Conservation (phyloP, 345 rosid species). For the Eutrema yunnanense region DNA sequence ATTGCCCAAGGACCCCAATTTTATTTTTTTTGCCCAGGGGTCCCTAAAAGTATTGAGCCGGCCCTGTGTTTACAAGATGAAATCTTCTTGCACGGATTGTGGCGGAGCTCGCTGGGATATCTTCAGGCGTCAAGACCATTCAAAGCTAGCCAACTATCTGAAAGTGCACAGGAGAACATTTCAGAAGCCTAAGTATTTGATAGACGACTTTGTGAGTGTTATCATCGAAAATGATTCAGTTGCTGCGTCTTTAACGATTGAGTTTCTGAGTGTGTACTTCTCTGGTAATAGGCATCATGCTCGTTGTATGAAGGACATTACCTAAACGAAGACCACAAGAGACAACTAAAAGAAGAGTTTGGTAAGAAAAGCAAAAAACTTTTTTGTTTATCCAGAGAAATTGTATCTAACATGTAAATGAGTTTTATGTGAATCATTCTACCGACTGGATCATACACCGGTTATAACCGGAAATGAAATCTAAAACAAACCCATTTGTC, state of each 20-base stretch:
- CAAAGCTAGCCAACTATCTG: neutral
- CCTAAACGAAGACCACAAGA: slow-evolving; percentile 7
- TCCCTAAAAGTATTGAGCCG: too few species aligned
- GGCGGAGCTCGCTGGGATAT: slow-evolving; percentile 5
- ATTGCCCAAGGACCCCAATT: too few species aligned
- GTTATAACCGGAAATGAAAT: neutral
- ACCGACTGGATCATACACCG: neutral
- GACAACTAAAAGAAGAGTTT: neutral
- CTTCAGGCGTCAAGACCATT: neutral
- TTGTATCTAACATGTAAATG: neutral
- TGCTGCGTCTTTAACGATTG: neutral
- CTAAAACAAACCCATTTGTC: neutral
- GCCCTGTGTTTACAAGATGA: neutral
- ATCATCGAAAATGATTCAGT: neutral
- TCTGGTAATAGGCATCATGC: neutral
- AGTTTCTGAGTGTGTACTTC: neutral
- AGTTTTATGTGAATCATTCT: neutral
- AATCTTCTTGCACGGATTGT: neutral
- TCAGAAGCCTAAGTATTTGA: neutral
- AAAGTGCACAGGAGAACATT: neutral
- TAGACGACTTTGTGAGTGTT: slow-evolving; percentile 3
- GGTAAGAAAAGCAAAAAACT: neutral
- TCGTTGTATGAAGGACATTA: neutral
- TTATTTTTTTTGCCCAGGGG: too few species aligned
- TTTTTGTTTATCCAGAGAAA: neutral